Evolutionary conservation across 768 basidiomycete species (phyloP).

Genomic region (Glaciozyma martinii): DNA sequence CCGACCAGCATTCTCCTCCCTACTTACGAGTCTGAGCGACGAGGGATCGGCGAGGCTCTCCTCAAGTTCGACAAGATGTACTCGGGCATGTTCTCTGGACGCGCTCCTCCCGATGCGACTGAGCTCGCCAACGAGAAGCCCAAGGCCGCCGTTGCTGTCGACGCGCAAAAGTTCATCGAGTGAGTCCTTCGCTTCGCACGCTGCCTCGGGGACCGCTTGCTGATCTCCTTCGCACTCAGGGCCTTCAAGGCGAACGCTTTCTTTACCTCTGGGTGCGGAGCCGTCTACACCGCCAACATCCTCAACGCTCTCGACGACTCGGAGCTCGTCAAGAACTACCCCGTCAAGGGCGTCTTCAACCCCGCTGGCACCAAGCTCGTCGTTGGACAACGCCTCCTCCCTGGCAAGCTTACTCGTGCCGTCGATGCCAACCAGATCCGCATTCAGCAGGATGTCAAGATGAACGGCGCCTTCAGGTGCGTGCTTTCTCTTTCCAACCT

Average conservation of each 20-base stretch:
- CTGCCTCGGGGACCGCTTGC: background rate
- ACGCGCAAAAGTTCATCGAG: conserved; percentile 35
- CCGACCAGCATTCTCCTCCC: too few species aligned
- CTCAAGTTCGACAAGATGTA: conserved; percentile 35
- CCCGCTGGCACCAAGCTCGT: conserved; percentile 32
- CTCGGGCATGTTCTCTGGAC: conserved; percentile 34
- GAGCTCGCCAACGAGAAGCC: conserved; percentile 29
- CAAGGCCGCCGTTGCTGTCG: conserved; percentile 33
- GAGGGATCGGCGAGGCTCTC: conserved; percentile 33
- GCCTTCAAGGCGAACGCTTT: background rate
- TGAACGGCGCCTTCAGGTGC: conserved; percentile 35
- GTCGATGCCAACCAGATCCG: conserved; percentile 36
- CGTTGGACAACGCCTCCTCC: conserved; percentile 32
- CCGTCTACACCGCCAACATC: conserved; percentile 31
- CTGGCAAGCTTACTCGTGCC: conserved; percentile 32
- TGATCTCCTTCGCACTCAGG: background rate
- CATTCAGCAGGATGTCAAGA: conserved; percentile 36
- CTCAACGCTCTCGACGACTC: conserved; percentile 34
- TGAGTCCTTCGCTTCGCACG: conserved; percentile 18
- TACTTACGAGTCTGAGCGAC: conserved; percentile 36
- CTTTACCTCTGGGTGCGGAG: conserved; percentile 35
- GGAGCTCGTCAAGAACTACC: conserved; percentile 30
- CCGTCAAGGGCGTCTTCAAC: conserved; percentile 32
- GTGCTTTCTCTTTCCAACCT: too few species aligned
- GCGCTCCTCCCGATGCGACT: conserved; percentile 29